Evolutionary conservation across 108 stramenopile species (phyloP).

Genomic region (Licmophora abbreviata): DNA sequence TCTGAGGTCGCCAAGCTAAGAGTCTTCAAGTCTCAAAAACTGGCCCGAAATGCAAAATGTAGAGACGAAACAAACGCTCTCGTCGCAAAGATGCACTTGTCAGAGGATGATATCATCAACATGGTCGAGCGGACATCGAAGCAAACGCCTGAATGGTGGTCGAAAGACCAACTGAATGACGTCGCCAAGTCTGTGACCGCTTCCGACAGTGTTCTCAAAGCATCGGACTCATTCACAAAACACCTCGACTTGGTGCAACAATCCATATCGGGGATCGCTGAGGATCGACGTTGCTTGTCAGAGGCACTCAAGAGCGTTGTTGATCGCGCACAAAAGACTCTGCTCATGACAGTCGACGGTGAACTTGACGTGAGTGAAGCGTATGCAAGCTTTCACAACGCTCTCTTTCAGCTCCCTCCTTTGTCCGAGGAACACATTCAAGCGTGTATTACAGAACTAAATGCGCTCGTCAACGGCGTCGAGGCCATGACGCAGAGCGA

Average conservation of each 20-base stretch:
- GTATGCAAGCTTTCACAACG: slow-evolving; percentile 68
- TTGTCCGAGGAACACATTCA: slow-evolving; percentile 63
- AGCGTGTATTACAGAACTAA: slow-evolving; percentile 72
- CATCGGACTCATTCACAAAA: slow-evolving; percentile 23
- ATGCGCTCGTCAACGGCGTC: slow-evolving; percentile 51
- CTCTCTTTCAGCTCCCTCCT: slow-evolving; percentile 57
- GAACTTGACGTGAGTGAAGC: slow-evolving; percentile 62
- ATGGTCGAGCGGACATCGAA: slow-evolving; percentile 12
- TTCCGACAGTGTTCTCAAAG: slow-evolving; percentile 13
- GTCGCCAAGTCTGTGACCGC: slow-evolving; percentile 15
- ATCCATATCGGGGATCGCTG: slow-evolving; percentile 24
- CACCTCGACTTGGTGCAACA: slow-evolving; percentile 32
- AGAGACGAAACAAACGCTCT: slow-evolving; percentile 18
- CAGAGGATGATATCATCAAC: slow-evolving; percentile 18
- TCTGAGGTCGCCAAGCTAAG: slow-evolving; percentile 43
- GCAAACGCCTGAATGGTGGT: slow-evolving; percentile 39
- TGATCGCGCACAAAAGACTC: slow-evolving; percentile 50
- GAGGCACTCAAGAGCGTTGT: slow-evolving; percentile 35
- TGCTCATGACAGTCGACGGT: slow-evolving; percentile 58
- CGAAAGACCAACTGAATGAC: slow-evolving; percentile 7
- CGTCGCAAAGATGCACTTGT: slow-evolving; percentile 48
- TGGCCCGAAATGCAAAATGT: slow-evolving; percentile 31
- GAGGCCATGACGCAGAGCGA: slow-evolving; percentile 79
- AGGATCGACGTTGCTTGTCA: slow-evolving; percentile 40
- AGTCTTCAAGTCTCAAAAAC: slow-evolving; percentile 41